Evolutionary conservation across 345 rosid species (phyloP), one percentile per base, ranked within the genome.

Genomic region (Schrenkiella parvula): DNA sequence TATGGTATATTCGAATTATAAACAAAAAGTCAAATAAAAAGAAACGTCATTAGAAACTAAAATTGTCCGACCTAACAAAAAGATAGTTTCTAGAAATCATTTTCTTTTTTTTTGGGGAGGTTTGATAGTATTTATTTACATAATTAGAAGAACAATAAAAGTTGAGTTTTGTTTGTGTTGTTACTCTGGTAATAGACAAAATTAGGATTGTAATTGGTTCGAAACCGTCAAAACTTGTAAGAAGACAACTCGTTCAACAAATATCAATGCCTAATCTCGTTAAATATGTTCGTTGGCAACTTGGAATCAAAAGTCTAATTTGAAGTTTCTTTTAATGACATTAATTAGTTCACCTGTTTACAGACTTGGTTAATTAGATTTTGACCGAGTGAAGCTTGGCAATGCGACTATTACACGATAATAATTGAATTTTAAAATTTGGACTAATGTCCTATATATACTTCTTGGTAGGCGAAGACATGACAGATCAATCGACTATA

Each of bases 181-280:
- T n/a, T n/a, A n/a, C 6, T 61, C 21, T 62, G 63, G 17, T 46
- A 12, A 39, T 42, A 63, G 4, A 39, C 13, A 65, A 28, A 46
- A 26, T 46, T 35, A 46, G 60, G 14, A 35, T 8, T 23, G 31
- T 64, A 46, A 35, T 38, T 35, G 59, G 77, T 64, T 55, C 38
- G 48, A 34, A 73, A 46, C 1, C 51, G 50, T 55, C 22, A 55
- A 42, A 46, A 64, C 43, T 43, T 54, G 47, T 64, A 22, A 55
- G n/a, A 34, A 47, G 52, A 65, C 60, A 73, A 56, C 60, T 65
- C 34, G 42, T 46, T 56, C 65, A 43, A 64, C 71, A 23, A 64
- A 54, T 51, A 29, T 23, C 50, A 46, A 56, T 35, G 50, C 23
- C 71, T 64, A 43, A 15, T 39, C 14, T 48, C 51, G 39, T 59